These are phyloP conservation scores for Ilyonectria robusta DNA, from an alignment of 2,329 filamentous ascomycete genomes.

Conservation along the genomic window DNA sequence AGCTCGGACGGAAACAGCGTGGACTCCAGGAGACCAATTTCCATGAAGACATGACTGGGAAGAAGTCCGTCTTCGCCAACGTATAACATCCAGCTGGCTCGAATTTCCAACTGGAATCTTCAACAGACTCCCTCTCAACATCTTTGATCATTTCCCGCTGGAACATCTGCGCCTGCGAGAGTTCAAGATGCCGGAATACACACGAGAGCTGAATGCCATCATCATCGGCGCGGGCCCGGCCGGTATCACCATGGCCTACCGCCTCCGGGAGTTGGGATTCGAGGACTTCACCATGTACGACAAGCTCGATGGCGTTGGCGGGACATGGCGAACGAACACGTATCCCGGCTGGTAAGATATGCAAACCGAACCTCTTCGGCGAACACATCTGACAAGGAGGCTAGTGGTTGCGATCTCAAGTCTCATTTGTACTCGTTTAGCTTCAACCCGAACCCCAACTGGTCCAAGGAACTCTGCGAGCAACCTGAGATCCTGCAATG, in stretches of 20 bases:
- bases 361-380: not conserved
- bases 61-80: not conserved
- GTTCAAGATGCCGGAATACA: slow-evolving; percentile 25
- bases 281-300: slow-evolving; percentile 43
- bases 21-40: slow-evolving; percentile 16
- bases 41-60: slow-evolving; percentile 1
- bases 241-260: slow-evolving; percentile 40
- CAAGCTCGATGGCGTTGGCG: slow-evolving; percentile 39
- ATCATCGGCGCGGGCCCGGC: slow-evolving; percentile 44
- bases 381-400: not conserved
- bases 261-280: slow-evolving; percentile 39
- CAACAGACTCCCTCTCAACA: not conserved
- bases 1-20: slow-evolving; percentile 10
- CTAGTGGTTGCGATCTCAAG: slow-evolving; percentile 35
- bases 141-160: not conserved
- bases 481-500: slow-evolving; percentile 34
- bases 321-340: slow-evolving; percentile 39
- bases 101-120: not conserved
- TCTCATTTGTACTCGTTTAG: slow-evolving; percentile 38
- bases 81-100: slow-evolving; percentile 17
- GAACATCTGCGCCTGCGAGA: not conserved
- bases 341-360: slow-evolving; percentile 37
- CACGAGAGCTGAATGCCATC: slow-evolving; percentile 33
- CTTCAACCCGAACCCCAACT: slow-evolving; percentile 37
- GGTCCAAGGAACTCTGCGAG: slow-evolving; percentile 32